phyloP scores from a whole-genome alignment of 805 yeast species.

The Cyberlindnera galapagoensis region DNA sequence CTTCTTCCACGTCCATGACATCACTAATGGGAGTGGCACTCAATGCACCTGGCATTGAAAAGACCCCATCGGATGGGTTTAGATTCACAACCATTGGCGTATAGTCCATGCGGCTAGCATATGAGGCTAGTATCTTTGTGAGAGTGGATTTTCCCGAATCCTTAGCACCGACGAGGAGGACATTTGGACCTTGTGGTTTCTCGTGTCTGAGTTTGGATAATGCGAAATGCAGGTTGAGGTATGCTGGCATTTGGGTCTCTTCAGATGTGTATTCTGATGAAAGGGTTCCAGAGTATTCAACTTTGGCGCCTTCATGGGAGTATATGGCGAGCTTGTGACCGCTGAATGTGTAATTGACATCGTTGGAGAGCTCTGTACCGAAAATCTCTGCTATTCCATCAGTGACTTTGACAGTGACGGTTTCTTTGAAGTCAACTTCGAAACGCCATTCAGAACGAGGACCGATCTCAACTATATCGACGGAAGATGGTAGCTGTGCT shows the following conservation, averaged over 20 bases:
- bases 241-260: slow-evolving; percentile 59
- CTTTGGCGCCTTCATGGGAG: slow-evolving; percentile 58
- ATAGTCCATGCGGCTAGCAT: slow-evolving; percentile 65
- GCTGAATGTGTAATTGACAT: slow-evolving; percentile 50
- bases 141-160: slow-evolving; percentile 77
- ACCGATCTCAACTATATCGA: slow-evolving; percentile 17
- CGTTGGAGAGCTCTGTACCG: slow-evolving; percentile 86
- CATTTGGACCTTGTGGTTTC: slow-evolving; percentile 32
- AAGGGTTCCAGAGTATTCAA: slow-evolving; percentile 35
- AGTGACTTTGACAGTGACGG: slow-evolving; percentile 42
- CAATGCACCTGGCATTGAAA: slow-evolving; percentile 75
- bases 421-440: slow-evolving; percentile 51
- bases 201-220: slow-evolving; percentile 48
- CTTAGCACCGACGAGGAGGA: slow-evolving; percentile 66
- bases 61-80: slow-evolving; percentile 67
- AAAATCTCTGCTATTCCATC: slow-evolving; percentile 82
- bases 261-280: slow-evolving; percentile 61
- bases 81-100: slow-evolving; percentile 73
- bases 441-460: slow-evolving; percentile 66
- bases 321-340: slow-evolving; percentile 50
- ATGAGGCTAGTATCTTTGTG: slow-evolving; percentile 60
- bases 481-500: slow-evolving; percentile 1
- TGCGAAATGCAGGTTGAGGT: slow-evolving; percentile 67
- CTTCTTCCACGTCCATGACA: slow-evolving; percentile 66
- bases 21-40: slow-evolving; percentile 83